A percentile compares a stretch with the other conserved stretches of the same genome.
These are phyloP conservation scores for Cinchona pubescens DNA, from an alignment of 257 asterid species.

Conservation along the genomic window DNA sequence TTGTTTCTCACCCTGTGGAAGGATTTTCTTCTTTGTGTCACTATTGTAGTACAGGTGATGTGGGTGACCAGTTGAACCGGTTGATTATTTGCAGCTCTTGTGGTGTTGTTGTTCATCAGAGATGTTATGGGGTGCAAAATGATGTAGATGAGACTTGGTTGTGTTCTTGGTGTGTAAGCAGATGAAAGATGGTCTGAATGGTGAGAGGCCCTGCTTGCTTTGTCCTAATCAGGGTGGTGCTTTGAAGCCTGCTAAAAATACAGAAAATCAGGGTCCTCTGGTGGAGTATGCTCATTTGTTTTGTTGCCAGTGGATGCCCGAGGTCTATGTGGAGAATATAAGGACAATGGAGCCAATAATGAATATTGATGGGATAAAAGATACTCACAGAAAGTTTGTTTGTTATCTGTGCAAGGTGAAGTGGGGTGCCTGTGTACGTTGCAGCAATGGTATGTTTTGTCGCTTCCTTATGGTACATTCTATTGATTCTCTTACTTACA, in stretches of 20 bases:
- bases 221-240: slow-evolving; percentile 93
- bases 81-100: slow-evolving; percentile 72
- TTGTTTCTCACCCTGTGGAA: slow-evolving; percentile 68
- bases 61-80: slow-evolving; percentile 59
- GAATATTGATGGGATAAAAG: slow-evolving; percentile 67
- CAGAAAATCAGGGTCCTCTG: slow-evolving; percentile 35
- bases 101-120: slow-evolving; percentile 77
- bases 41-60: slow-evolving; percentile 73
- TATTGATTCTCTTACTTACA: slow-evolving; percentile 38
- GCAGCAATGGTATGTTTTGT: slow-evolving; percentile 93
- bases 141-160: slow-evolving; percentile 68
- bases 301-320: slow-evolving; percentile 96
- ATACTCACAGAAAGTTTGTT: slow-evolving; percentile 64
- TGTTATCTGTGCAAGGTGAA: slow-evolving; percentile 93
- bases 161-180: slow-evolving; percentile 91
- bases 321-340: slow-evolving; percentile 76
- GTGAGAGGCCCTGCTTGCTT: slow-evolving; percentile 66
- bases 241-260: slow-evolving; percentile 60
- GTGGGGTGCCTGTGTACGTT: slow-evolving; percentile 88
- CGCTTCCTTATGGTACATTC: slow-evolving; percentile 42
- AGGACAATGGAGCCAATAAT: slow-evolving; percentile 82
- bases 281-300: slow-evolving; percentile 77
- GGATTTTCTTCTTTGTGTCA: slow-evolving; percentile 74
- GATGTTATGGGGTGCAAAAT: slow-evolving; percentile 91
- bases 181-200: slow-evolving; percentile 35